phyloP scores from a whole-genome alignment of 495 filamentous ascomycete genomes.

The Clohesyomyces aquaticus region DNA sequence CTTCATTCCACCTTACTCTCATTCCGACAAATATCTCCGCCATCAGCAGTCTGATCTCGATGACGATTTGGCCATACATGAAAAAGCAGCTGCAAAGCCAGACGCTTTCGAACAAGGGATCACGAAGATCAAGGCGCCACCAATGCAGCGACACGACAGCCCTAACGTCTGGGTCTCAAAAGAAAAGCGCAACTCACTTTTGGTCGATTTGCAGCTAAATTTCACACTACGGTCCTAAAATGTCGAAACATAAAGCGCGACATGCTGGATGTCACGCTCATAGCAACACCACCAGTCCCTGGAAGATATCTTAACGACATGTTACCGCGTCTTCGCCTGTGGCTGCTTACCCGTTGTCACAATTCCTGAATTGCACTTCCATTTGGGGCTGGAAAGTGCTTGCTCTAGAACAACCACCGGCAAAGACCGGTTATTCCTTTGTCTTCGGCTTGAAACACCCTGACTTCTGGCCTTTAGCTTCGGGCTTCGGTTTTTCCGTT shows the following conservation, averaged over 20 bases:
- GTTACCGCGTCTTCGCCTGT: no score
- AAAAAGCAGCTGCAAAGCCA: not conserved
- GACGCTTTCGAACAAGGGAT: not conserved
- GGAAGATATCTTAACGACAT: no score
- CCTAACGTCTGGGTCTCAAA: no score
- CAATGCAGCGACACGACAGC: not conserved
- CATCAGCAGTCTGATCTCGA: not conserved
- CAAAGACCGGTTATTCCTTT: not conserved
- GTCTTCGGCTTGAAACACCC: not conserved
- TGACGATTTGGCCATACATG: not conserved
- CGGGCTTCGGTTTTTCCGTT: no score
- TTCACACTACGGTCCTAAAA: no score
- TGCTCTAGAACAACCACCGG: not conserved
- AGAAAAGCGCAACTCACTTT: no score
- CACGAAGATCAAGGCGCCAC: not conserved
- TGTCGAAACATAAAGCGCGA: no score
- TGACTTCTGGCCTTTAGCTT: no score
- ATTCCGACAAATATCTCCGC: no score
- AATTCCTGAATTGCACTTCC: slow-evolving; percentile 26
- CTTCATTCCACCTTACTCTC: not conserved
- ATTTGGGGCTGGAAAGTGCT: not conserved
- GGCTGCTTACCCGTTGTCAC: not conserved
- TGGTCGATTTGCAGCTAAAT: no score
- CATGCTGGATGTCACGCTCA: no score
- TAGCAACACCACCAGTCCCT: no score